Conservation (phyloP, 345 rosid genomes). For the Crucihimalaya himalaica region DNA sequence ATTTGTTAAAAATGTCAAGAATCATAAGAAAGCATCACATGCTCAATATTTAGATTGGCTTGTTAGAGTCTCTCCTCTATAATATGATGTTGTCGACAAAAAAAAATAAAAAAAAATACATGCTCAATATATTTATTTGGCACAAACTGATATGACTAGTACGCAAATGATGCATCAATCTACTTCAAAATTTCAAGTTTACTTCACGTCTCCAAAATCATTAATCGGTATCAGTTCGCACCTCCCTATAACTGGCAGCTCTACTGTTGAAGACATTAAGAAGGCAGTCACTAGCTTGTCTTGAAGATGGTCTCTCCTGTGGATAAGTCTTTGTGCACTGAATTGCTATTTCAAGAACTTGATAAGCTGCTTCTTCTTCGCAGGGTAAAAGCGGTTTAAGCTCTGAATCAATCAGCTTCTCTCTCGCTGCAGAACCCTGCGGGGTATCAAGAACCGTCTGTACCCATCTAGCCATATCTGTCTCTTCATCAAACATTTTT, state of each 20-base stretch:
- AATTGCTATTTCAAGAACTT: slow-evolving; percentile 74
- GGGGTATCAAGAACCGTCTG: slow-evolving; percentile 53
- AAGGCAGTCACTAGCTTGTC: slow-evolving; percentile 68
- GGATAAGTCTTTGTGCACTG: slow-evolving; percentile 72
- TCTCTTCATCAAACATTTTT: slow-evolving; percentile 54
- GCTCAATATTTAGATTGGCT: no score
- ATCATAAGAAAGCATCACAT: neutral
- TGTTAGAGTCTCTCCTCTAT: no score
- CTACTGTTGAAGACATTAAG: slow-evolving; percentile 55
- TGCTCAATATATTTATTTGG: neutral
- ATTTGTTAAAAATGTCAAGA: neutral
- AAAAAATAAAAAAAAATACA: no score
- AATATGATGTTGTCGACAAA: no score
- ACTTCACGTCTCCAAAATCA: slow-evolving; percentile 2
- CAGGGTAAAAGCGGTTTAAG: slow-evolving; percentile 51
- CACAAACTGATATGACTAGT: slow-evolving; percentile 2
- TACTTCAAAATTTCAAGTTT: neutral
- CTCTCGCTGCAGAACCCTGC: slow-evolving; percentile 40
- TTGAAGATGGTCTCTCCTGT: slow-evolving; percentile 73
- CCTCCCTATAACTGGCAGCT: slow-evolving; percentile 45
- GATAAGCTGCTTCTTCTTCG: slow-evolving; percentile 65
- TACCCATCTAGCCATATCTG: slow-evolving; percentile 93
- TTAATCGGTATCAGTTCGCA: slow-evolving; percentile 24
- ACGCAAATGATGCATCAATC: neutral
- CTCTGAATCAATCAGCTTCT: slow-evolving; percentile 66